Base-by-base conservation (phyloP, 345 rosid species). In the Lumnitzera littorea region DNA sequence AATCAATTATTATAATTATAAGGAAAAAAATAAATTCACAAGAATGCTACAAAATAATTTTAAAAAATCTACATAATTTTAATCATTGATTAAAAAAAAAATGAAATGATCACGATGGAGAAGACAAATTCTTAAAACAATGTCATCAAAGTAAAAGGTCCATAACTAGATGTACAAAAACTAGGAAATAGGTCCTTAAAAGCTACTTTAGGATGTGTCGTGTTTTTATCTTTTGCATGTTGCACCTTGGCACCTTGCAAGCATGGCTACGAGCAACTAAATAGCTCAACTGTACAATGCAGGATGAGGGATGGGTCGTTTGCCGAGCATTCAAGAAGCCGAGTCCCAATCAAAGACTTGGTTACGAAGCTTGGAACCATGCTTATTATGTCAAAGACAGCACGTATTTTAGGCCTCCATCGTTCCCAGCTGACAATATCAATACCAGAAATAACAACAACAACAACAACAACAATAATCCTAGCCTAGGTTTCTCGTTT, bases 231-330 rank as follows among this genome's bases (percentile, higher is more conserved):
- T 50, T 17, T 17, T 15, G 20, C 53, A 3, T 13, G 53, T 14
- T 50, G 53, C 13, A 50, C 31, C 2, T 5, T 57, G 41, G 53
- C 13, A 50, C 31, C 31, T 5, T 57, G 41, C 12, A 24, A 15
- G 12, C 12, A 14, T 15, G 24, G 31, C 36, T 8, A 6, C 15
- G 13, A 41, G 13, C 20, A 43, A 14, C 15, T 43, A 17, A 7
- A 5, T 17, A 1, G 62, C 23, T 43, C 51, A 15, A 47, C 3
- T 7, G 24, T 48, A 23, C 50, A 56, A 54, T 77, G 58, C 87
- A 92, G 96, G 98, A 92, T 68, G 96, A 89, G 76, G 98, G 96
- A 53, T 92, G 98, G 98, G 98, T 87, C 46, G 98, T 92, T 2
- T 92, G 98, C 73, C 62, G 94, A 63, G 98, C 96, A 69, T 92